These are phyloP conservation scores for Lachancea waltii DNA, from an alignment of 805 yeast genomes.

Conservation along the genomic window DNA sequence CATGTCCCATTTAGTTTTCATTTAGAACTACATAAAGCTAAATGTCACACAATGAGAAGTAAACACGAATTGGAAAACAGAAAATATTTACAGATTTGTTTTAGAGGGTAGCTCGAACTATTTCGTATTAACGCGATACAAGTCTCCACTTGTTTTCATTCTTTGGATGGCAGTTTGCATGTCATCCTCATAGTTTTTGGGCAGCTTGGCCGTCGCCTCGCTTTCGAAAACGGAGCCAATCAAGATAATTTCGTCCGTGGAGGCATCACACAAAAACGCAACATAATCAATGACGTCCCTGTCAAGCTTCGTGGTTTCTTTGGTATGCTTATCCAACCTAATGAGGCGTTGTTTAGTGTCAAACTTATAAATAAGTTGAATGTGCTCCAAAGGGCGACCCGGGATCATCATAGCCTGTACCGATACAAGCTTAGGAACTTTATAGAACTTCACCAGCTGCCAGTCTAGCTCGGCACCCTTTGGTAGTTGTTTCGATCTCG, in stretches of 20 bases:
- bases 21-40: not conserved
- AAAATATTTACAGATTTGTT: constrained; percentile 1
- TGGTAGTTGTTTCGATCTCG: constrained; percentile 53
- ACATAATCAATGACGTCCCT: constrained; percentile 55
- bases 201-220: constrained; percentile 36
- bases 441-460: constrained; percentile 66
- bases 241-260: constrained; percentile 48
- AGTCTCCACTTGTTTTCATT: constrained; percentile 30
- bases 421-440: constrained; percentile 64
- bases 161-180: constrained; percentile 24
- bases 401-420: constrained; percentile 63
- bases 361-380: constrained; percentile 58
- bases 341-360: constrained; percentile 56
- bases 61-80: constrained; percentile 2
- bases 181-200: constrained; percentile 21
- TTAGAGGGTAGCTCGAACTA: not conserved
- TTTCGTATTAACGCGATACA: constrained; percentile 19
- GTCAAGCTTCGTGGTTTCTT: constrained; percentile 41
- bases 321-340: constrained; percentile 40
- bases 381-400: constrained; percentile 45
- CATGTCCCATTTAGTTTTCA: no score
- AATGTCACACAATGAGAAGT: not conserved
- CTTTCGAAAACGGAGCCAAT: constrained; percentile 67
- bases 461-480: constrained; percentile 55
- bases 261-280: constrained; percentile 56